Conservation (phyloP, 805 yeast genomes). For the Blastobotrys terrestris region DNA sequence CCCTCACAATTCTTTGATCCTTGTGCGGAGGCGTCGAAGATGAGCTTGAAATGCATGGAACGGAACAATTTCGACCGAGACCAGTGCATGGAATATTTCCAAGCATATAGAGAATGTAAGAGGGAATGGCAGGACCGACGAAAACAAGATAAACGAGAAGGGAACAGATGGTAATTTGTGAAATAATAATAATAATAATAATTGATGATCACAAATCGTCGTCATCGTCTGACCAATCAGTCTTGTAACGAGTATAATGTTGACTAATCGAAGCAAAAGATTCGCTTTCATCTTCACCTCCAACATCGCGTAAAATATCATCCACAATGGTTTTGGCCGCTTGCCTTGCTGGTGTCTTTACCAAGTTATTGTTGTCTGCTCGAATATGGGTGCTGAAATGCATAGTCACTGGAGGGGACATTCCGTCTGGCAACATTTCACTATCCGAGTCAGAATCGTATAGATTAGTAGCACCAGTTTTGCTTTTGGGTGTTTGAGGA, state of each 20-base stretch:
- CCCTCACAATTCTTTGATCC: conserved; percentile 89
- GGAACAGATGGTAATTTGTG: conserved; percentile 12
- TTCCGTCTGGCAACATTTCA: conserved; percentile 18
- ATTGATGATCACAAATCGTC: background rate
- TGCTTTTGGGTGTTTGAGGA: background rate
- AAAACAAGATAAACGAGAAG: conserved; percentile 10
- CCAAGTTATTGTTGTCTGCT: conserved; percentile 6
- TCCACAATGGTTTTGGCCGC: conserved; percentile 20
- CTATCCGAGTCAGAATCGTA: conserved; percentile 14
- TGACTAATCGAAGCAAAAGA: conserved; percentile 3
- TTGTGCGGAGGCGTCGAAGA: conserved; percentile 80
- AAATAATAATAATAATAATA: too few species aligned
- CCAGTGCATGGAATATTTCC: conserved; percentile 73
- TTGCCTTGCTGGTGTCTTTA: conserved; percentile 20
- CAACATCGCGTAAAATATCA: conserved; percentile 18
- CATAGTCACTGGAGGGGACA: conserved; percentile 23
- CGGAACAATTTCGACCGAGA: conserved; percentile 65
- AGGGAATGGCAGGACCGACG: conserved; percentile 50
- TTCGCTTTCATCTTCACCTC: conserved; percentile 1
- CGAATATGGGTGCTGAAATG: conserved; percentile 12
- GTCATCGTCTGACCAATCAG: background rate
- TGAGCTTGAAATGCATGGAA: conserved; percentile 81
- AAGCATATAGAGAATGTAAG: conserved; percentile 89
- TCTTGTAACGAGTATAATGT: conserved; percentile 3
- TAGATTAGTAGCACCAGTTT: background rate